Percentiles rank a stretch among this genome's conserved stretches.
phyloP scores from a whole-genome alignment of 345 rosid species.

The Moringa oleifera region DNA sequence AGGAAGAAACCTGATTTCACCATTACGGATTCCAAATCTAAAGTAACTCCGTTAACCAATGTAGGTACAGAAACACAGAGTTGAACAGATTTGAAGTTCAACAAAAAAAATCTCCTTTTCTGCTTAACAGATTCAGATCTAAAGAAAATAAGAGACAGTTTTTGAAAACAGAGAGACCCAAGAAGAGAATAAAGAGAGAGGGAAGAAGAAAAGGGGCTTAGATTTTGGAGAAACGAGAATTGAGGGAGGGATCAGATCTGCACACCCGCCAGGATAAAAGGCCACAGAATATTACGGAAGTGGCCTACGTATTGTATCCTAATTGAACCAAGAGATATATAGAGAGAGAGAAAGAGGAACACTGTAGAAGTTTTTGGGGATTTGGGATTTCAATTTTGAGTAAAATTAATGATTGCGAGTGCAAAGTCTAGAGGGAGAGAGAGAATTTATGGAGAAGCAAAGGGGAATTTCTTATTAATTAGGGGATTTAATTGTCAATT shows the following conservation, averaged over 20 bases:
- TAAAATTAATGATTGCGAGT: neutral
- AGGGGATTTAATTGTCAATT: neutral
- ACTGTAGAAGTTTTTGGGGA: too few relatives aligned
- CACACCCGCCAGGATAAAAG: neutral
- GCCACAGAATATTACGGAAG: neutral
- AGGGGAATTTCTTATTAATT: constrained; percentile 1
- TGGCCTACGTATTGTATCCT: too few relatives aligned
- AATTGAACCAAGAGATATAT: too few relatives aligned
- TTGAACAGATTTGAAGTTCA: too few relatives aligned
- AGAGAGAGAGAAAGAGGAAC: too few relatives aligned
- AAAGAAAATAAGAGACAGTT: constrained; percentile 6
- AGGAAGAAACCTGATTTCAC: neutral
- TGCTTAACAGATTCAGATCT: constrained; percentile 6
- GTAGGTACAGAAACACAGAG: too few relatives aligned
- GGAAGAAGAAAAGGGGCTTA: neutral
- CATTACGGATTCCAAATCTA: constrained; percentile 21
- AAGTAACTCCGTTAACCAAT: too few relatives aligned
- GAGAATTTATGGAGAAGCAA: neutral
- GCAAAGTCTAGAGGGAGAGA: neutral
- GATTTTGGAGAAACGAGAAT: neutral
- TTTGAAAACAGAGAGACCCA: neutral
- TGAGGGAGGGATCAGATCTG: neutral
- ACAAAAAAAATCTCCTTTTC: too few relatives aligned
- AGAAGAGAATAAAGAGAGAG: neutral
- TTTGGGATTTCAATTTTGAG: neutral